phyloP scores from a whole-genome alignment of 2,329 filamentous ascomycete genomes.

The Colletotrichum salicis region DNA sequence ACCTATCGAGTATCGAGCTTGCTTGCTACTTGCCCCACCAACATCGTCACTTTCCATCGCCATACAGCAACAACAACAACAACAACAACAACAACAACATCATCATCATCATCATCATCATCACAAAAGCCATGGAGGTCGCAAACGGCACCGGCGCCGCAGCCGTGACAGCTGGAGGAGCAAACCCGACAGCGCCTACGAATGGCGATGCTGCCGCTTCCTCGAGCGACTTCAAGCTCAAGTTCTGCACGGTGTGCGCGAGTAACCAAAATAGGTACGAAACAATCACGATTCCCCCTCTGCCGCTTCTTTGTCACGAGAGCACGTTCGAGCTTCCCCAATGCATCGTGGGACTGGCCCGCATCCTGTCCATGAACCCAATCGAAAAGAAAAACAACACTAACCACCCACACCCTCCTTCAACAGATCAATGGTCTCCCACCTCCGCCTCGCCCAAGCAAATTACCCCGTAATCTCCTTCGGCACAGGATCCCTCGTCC shows the following conservation, averaged over 20 bases:
- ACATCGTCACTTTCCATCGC: conserved; percentile 1
- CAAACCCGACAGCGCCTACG: conserved; percentile 44
- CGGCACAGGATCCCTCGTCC: conserved; percentile 93
- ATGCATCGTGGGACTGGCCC: background rate
- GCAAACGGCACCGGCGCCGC: conserved; percentile 49
- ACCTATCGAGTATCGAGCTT: background rate
- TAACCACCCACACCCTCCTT: background rate
- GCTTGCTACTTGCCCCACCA: conserved; percentile 14
- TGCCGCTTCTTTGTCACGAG: no score
- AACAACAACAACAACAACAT: no score
- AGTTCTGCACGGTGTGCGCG: conserved; percentile 98
- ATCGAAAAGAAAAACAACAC: background rate
- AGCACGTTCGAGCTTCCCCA: background rate
- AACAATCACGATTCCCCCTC: background rate
- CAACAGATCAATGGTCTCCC: conserved; percentile 94
- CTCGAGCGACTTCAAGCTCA: conserved; percentile 81
- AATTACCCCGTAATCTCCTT: conserved; percentile 97
- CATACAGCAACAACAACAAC: no score
- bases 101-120: no score
- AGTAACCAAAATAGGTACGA: conserved; percentile 94
- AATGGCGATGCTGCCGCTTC: conserved; percentile 61
- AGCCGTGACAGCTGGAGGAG: conserved; percentile 38
- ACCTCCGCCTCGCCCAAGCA: conserved; percentile 87
- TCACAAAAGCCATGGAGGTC: conserved; percentile 49
- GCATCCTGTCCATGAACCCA: background rate